Conservation (phyloP, 805 yeast species). For the Kregervanrija delftensis region DNA sequence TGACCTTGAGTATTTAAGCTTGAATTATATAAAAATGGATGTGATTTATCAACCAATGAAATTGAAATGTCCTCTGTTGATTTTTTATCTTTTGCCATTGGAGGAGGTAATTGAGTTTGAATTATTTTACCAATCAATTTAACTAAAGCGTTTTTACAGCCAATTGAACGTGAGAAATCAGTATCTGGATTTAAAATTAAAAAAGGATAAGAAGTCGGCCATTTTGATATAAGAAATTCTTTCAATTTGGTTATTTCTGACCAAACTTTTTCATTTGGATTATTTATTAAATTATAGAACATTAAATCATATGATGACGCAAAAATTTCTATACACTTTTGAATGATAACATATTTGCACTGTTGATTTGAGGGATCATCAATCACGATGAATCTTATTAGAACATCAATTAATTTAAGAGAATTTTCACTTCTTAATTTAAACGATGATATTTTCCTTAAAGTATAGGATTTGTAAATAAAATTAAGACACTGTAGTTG, state of each 20-base stretch:
- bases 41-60: constrained; percentile 45
- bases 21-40: constrained; percentile 50
- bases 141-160: constrained; percentile 60
- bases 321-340: constrained; percentile 29
- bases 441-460: constrained; percentile 15
- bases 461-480: constrained; percentile 19
- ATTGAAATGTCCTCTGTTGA: constrained; percentile 33
- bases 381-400: constrained; percentile 17
- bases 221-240: constrained; percentile 48
- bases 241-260: constrained; percentile 47
- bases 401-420: constrained; percentile 16
- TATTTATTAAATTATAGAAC: constrained; percentile 39
- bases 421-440: constrained; percentile 15
- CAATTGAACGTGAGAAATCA: constrained; percentile 44
- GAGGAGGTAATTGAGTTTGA: constrained; percentile 44
- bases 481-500: constrained; percentile 20
- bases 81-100: constrained; percentile 20
- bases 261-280: constrained; percentile 50
- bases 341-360: constrained; percentile 14
- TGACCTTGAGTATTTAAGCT: constrained; percentile 65
- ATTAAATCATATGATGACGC: constrained; percentile 37
- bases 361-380: constrained; percentile 10
- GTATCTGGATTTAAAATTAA: constrained; percentile 41
- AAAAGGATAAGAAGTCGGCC: constrained; percentile 53
- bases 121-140: constrained; percentile 63